These are phyloP conservation scores for Pseudovirgaria hyperparasitica DNA, from an alignment of 2,329 filamentous ascomycete species.

Conservation along the genomic window DNA sequence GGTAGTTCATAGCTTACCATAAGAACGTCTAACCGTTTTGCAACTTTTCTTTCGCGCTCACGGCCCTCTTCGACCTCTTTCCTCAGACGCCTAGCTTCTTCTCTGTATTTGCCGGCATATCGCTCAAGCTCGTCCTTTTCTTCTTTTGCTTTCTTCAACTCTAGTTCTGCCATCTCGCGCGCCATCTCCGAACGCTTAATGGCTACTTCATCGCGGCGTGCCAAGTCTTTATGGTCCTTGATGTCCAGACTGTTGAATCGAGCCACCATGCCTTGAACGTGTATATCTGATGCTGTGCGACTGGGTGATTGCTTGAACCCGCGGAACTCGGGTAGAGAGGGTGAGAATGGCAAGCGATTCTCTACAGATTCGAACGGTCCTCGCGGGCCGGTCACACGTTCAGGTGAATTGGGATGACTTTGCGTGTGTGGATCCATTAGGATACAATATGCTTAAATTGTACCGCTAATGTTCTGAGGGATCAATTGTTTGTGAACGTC, in stretches of 20 bases:
- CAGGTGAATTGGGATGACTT: slow-evolving; percentile 49
- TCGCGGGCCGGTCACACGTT: slow-evolving; percentile 43
- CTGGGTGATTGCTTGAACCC: slow-evolving; percentile 34
- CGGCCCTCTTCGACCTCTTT: slow-evolving; percentile 51
- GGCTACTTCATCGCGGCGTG: slow-evolving; percentile 29
- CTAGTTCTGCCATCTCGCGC: slow-evolving; percentile 27
- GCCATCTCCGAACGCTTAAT: slow-evolving; percentile 29
- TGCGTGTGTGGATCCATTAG: no score
- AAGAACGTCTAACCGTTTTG: slow-evolving; percentile 53
- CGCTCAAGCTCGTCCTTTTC: slow-evolving; percentile 58
- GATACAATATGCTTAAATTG: no score
- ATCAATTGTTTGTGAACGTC: no score
- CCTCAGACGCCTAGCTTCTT: slow-evolving; percentile 45
- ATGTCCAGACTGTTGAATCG: slow-evolving; percentile 59
- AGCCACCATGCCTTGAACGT: slow-evolving; percentile 41
- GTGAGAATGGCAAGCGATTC: slow-evolving; percentile 13
- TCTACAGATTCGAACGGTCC: slow-evolving; percentile 16
- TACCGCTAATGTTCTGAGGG: no score
- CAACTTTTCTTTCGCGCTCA: slow-evolving; percentile 52
- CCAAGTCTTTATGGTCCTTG: slow-evolving; percentile 33
- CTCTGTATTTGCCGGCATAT: slow-evolving; percentile 51
- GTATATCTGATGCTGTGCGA: slow-evolving; percentile 24
- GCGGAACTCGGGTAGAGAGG: slow-evolving; percentile 17
- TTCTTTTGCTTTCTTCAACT: slow-evolving; percentile 31
- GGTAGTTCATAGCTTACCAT: slow-evolving; percentile 45